These are phyloP conservation scores for Avena atlantica DNA, from an alignment of 176 grass and related monocot genomes.

Conservation along the genomic window DNA sequence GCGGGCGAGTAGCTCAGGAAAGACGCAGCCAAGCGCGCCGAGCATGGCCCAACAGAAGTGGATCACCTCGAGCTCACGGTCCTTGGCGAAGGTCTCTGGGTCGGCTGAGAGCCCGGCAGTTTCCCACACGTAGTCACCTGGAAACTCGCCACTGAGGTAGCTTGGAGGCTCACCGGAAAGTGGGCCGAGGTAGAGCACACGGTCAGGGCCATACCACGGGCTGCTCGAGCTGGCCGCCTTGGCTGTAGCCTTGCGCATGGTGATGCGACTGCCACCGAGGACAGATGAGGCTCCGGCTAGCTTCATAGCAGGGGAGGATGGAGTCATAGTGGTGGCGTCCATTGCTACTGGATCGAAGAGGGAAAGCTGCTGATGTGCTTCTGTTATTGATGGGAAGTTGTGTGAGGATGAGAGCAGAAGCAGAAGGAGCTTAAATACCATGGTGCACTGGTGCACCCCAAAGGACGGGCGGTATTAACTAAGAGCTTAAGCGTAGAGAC, in stretches of 20 bases:
- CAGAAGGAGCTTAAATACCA: constrained; percentile 23
- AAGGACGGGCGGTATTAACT: too few relatives aligned
- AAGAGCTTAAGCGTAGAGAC: too few relatives aligned
- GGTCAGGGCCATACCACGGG: constrained; percentile 86
- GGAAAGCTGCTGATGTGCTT: neutral
- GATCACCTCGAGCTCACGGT: constrained; percentile 91
- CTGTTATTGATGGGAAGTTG: neutral
- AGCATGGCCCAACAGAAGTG: constrained; percentile 92
- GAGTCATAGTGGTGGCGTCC: constrained; percentile 34
- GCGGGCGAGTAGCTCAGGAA: constrained; percentile 81
- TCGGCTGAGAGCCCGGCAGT: constrained; percentile 73
- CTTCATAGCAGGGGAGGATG: constrained; percentile 43
- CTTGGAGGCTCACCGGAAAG: constrained; percentile 75
- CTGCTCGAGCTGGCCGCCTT: constrained; percentile 61
- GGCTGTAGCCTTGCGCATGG: constrained; percentile 21
- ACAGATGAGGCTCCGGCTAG: neutral
- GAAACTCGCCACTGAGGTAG: constrained; percentile 89
- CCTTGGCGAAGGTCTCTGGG: constrained; percentile 91
- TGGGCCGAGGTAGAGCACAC: constrained; percentile 77
- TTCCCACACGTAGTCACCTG: constrained; percentile 92
- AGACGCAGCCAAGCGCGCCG: constrained; percentile 84
- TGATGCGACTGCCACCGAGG: constrained; percentile 28
- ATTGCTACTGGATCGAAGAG: constrained; percentile 13
- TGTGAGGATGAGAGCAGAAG: neutral
- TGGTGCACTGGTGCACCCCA: neutral